These are phyloP conservation scores for Aureobasidium melanogenum DNA, from an alignment of 2,329 filamentous ascomycete genomes.

Conservation along the genomic window DNA sequence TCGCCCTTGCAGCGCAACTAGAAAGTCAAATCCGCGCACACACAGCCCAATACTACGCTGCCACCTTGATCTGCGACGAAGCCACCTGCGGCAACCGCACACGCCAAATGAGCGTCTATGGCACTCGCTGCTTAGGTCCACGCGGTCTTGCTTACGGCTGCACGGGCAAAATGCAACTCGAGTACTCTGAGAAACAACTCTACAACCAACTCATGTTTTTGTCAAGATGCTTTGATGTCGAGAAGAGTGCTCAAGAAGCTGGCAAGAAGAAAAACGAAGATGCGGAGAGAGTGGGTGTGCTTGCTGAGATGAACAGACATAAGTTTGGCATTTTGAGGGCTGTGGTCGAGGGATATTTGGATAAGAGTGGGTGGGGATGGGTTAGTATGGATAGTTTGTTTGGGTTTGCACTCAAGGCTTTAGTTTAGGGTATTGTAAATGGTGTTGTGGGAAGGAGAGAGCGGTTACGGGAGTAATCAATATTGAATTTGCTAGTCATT, in stretches of 20 bases:
- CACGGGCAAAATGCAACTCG: conserved; percentile 77
- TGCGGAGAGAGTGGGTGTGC: conserved; percentile 52
- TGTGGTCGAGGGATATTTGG: conserved; percentile 54
- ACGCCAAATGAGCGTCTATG: conserved; percentile 87
- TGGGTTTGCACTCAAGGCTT: conserved; percentile 32
- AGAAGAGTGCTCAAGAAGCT: conserved; percentile 44
- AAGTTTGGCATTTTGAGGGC: conserved; percentile 68
- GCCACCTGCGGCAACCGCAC: conserved; percentile 77
- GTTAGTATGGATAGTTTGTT: conserved; percentile 42
- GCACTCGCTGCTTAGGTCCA: conserved; percentile 79
- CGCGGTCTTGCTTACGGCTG: conserved; percentile 78
- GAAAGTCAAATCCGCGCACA: conserved; percentile 74
- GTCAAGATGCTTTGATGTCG: conserved; percentile 76
- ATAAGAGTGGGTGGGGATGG: conserved; percentile 31
- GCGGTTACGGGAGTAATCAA: no score
- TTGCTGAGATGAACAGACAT: conserved; percentile 74
- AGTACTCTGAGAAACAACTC: conserved; percentile 77
- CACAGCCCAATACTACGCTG: conserved; percentile 81
- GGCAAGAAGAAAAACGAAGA: conserved; percentile 47
- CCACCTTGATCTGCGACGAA: conserved; percentile 86
- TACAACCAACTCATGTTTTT: conserved; percentile 95
- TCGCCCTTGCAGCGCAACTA: conserved; percentile 76
- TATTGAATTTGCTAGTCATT: no score
- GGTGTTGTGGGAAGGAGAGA: not conserved
- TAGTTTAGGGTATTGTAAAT: not conserved